phyloP scores from a whole-genome alignment of 192 early-diverging fungal species.

The Gonapodya prolifera region DNA sequence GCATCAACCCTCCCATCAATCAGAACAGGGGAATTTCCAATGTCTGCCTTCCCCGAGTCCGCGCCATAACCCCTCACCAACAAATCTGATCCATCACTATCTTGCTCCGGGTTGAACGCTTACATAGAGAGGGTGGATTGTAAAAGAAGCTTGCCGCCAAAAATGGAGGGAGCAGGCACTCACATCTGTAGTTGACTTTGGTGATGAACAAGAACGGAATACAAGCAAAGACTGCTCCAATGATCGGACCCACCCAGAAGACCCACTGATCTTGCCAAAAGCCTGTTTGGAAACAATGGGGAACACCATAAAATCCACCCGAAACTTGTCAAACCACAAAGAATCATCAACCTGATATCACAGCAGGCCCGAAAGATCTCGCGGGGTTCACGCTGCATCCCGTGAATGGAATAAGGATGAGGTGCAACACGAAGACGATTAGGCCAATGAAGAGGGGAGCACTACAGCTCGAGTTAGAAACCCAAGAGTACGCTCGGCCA shows the following conservation, averaged over 20 bases:
- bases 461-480: neutral
- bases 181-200: neutral
- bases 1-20: too few species aligned
- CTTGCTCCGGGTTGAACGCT: neutral
- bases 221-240: constrained; percentile 12
- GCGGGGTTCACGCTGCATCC: constrained; percentile 55
- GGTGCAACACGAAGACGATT: constrained; percentile 25
- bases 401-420: constrained; percentile 24
- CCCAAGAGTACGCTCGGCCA: neutral
- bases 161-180: neutral
- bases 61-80: too few species aligned
- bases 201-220: neutral
- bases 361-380: constrained; percentile 42
- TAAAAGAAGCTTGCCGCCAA: neutral
- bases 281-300: neutral
- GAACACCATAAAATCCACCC: neutral
- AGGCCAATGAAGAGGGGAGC: constrained; percentile 4
- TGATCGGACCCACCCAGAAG: constrained; percentile 47
- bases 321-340: neutral
- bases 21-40: too few species aligned
- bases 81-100: neutral
- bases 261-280: constrained; percentile 37
- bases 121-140: neutral
- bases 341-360: constrained; percentile 21
- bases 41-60: too few species aligned